Evolutionary conservation across 176 grass and related monocot genomes (phyloP), one percentile per base, ranked within the genome.

Genomic region (Cenchrus fungigraminus): DNA sequence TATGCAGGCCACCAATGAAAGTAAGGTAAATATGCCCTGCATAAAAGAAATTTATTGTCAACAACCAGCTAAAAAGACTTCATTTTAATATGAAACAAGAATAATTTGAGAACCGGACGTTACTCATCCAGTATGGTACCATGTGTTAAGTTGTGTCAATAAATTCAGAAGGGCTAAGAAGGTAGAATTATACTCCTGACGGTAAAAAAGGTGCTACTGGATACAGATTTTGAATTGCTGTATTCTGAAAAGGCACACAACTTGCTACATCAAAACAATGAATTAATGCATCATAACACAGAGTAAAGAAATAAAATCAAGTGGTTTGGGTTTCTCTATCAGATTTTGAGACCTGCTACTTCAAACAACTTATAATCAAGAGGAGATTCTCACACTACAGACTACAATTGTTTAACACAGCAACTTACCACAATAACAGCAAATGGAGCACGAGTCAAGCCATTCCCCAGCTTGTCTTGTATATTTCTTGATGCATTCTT

Each of bases 361-460:
- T 76, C 53, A 74, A 76, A 56, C 7, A 7, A 77, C 55, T 62
- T 54, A 54, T 64, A 79, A n/a, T 68, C 32, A 83, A 53, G 58
- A 67, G 20, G 14, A 47, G 10, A 74, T 66, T 79, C 50, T 58
- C 62, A 65, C 15, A 65, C 74, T 89, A 68, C 67, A 81, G 43
- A 20, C 8, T 60, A 47, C 19, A 49, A 14, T 2, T 77, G 28
- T 34, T 79, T 53, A 28, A 74, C 63, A 58, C 28, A 7, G 28
- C 70, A 88, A 90, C 97, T 96, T 89, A 99, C 97, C 22, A 99
- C 97, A 12, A 99, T 91, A 76, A 91, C 91, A 81, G 92, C 94
- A 82, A 97, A 97, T 46, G 97, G 97, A 89, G 71, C 86, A 71
- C 84, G 88, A 63, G 91, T 94, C 81, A 99, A 92, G 66, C 97